Evolutionary conservation across 2,329 filamentous ascomycete genomes (phyloP), one percentile per base, ranked within the genome.

Genomic region (Clarireedia homoeocarpa): DNA sequence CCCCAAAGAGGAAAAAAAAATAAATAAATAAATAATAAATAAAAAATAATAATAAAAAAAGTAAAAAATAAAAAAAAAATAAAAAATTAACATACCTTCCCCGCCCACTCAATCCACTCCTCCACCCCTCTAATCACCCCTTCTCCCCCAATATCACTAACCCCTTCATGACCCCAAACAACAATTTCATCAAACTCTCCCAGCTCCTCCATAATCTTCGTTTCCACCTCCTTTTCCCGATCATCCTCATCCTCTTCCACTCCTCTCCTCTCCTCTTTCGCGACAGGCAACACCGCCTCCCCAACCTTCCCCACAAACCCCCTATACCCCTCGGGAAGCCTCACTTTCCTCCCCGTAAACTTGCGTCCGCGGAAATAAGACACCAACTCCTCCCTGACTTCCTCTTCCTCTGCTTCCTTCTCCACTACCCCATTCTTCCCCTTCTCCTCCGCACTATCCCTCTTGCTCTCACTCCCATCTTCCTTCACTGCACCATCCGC

Each of bases 101-200:
- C 81, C 10, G 90, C 82, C 69, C 91, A 82, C 10, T 76, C 75
- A 56, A 95, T 75, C 90, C 91, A 96, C 71, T 96, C 20, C 20
- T 20, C 20, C 20, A 20, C 2, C 20, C 20, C 20, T 20, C 20
- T 20, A 20, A 20, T 20, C 91, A 90, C 94, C 1, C 80, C 75
- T 71, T 96, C 89, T 5, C 73, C 73, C 27, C 76, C 75, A 0
- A 77, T 76, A 58, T 86, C 83, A 5, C 83, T 83, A 50, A 81
- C 64, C 1, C 73, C 71, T 62, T 94, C 91, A 69, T 96, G 91
- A 0, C 81, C 85, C 91, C 91, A 97, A n/a, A 96, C 78, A 3
- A 89, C 73, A 51, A 96, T 70, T 54, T 87, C 77, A 6, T 90
- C 82, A 67, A 96, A 96, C 15, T 77, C 77, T 1, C 83, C 84